These are phyloP conservation scores for Fraxinus albicans DNA, from an alignment of 305 asterid genomes.

Conservation along the genomic window DNA sequence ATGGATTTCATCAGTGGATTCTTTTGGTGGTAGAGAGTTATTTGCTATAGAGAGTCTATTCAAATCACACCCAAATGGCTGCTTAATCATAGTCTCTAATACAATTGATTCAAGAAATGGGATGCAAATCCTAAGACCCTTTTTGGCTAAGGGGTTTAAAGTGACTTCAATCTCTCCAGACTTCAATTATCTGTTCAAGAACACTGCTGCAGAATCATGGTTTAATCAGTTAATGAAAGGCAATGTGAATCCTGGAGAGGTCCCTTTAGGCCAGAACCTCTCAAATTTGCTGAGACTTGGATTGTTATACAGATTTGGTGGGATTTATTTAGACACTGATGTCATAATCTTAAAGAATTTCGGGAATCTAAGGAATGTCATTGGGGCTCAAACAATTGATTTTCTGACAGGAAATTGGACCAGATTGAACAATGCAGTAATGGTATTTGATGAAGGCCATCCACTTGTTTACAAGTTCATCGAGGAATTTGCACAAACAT, in stretches of 20 bases:
- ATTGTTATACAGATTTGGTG: conserved; percentile 73
- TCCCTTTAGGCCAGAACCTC: conserved; percentile 82
- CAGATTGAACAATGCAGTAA: conserved; percentile 82
- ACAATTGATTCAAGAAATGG: conserved; percentile 75
- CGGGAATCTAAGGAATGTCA: conserved; percentile 46
- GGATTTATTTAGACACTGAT: conserved; percentile 82
- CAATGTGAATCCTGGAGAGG: conserved; percentile 62
- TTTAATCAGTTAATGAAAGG: conserved; percentile 57
- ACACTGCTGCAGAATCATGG: conserved; percentile 68
- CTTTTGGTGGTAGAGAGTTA: conserved; percentile 66
- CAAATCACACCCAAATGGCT: conserved; percentile 63
- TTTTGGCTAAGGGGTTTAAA: conserved; percentile 51
- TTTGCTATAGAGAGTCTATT: conserved; percentile 58
- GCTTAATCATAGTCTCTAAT: conserved; percentile 61
- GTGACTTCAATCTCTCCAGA: conserved; percentile 74
- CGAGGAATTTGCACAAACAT: conserved; percentile 79
- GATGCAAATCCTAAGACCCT: conserved; percentile 48
- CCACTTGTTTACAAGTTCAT: conserved; percentile 72
- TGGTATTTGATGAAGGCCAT: conserved; percentile 78
- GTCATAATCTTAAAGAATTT: conserved; percentile 63
- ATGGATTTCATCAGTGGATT: conserved; percentile 67
- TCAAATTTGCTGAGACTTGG: conserved; percentile 82
- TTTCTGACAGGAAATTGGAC: conserved; percentile 65
- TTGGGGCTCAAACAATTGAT: conserved; percentile 80
- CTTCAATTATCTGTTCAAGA: conserved; percentile 59